These are phyloP conservation scores for Carex pumila DNA, from an alignment of 176 grass and related monocot species.

Conservation along the genomic window DNA sequence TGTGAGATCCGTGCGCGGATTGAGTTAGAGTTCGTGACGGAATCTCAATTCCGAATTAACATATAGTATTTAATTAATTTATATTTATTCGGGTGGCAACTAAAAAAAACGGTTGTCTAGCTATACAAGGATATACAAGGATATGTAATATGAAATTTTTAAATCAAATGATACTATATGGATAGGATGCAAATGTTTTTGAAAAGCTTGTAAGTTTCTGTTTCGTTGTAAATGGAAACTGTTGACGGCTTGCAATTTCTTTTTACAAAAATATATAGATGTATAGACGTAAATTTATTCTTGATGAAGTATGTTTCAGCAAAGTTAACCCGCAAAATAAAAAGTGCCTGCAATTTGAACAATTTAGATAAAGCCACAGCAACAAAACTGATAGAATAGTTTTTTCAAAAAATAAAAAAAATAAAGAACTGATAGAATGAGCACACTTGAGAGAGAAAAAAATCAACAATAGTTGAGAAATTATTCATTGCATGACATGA, in stretches of 20 bases:
- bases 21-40: too few species aligned
- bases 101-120: too few species aligned
- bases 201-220: background rate
- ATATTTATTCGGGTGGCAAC: too few species aligned
- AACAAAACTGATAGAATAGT: background rate
- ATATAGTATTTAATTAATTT: too few species aligned
- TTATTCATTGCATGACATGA: constrained; percentile 8
- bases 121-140: too few species aligned
- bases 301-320: background rate
- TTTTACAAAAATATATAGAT: background rate
- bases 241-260: background rate
- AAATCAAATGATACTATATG: background rate
- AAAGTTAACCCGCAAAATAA: background rate
- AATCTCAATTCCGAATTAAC: too few species aligned
- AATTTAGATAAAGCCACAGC: background rate
- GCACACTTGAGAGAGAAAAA: background rate
- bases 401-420: too few species aligned
- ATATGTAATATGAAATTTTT: background rate
- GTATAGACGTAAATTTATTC: background rate
- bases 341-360: background rate
- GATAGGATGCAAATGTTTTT: background rate
- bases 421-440: too few species aligned
- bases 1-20: too few species aligned
- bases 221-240: background rate
- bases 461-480: background rate